phyloP scores from a whole-genome alignment of 495 filamentous ascomycete species.

The Penicillium argentinense region DNA sequence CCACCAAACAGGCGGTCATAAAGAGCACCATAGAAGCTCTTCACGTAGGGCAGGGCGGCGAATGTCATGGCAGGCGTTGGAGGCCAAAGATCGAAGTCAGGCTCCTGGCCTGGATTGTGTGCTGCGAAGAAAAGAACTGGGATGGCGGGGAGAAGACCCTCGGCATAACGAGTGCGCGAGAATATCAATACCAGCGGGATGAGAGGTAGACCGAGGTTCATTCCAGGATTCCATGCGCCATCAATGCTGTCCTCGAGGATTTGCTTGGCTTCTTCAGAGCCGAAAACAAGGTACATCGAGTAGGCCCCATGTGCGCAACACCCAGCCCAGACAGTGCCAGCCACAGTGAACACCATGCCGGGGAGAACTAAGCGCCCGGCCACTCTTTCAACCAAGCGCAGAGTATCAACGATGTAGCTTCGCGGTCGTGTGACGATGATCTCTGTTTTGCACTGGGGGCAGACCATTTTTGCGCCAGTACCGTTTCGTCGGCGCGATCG shows the following conservation, averaged over 20 bases:
- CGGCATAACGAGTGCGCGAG: slow-evolving; percentile 57
- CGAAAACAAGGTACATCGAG: slow-evolving; percentile 63
- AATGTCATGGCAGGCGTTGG: slow-evolving; percentile 72
- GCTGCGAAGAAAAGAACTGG: slow-evolving; percentile 63
- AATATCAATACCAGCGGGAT: slow-evolving; percentile 62
- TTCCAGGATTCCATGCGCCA: slow-evolving; percentile 39
- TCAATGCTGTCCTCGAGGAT: slow-evolving; percentile 47
- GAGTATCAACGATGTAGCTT: slow-evolving; percentile 62
- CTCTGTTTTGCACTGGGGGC: slow-evolving; percentile 83
- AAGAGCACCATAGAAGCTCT: slow-evolving; percentile 63
- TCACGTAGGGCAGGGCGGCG: slow-evolving; percentile 64
- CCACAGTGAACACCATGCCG: slow-evolving; percentile 54
- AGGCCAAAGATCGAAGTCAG: slow-evolving; percentile 62
- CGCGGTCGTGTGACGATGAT: slow-evolving; percentile 72
- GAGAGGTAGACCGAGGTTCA: slow-evolving; percentile 58
- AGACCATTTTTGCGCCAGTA: slow-evolving; percentile 59
- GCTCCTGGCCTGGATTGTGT: slow-evolving; percentile 42
- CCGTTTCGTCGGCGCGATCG: slow-evolving; percentile 51
- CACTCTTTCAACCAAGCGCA: slow-evolving; percentile 53
- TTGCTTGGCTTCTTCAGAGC: slow-evolving; percentile 53
- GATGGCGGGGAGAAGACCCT: slow-evolving; percentile 59
- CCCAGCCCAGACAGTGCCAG: slow-evolving; percentile 54
- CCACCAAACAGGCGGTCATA: slow-evolving; percentile 63
- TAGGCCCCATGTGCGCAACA: slow-evolving; percentile 59
- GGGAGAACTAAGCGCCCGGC: slow-evolving; percentile 59